These are phyloP conservation scores for Scutellaria galericulata DNA, from an alignment of 257 asterid genomes.

Conservation along the genomic window DNA sequence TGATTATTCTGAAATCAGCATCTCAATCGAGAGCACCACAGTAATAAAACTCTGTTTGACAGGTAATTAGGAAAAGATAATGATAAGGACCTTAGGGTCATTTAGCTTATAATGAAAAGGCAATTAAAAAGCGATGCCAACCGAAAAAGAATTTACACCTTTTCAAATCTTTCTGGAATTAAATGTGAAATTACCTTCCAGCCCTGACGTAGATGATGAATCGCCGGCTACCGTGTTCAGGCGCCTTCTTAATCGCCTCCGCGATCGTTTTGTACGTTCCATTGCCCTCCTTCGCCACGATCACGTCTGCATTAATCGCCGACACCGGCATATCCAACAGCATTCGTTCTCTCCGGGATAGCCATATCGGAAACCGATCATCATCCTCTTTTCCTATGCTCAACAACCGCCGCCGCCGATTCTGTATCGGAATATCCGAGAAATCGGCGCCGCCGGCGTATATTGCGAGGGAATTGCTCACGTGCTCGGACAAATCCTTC, in stretches of 20 bases:
- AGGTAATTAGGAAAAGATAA: conserved; percentile 35
- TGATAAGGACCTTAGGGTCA: conserved; percentile 33
- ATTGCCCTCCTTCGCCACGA: conserved; percentile 73
- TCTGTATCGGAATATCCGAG: conserved; percentile 67
- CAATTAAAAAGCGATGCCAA: conserved; percentile 18
- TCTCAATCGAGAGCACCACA: conserved; percentile 20
- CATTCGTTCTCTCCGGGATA: conserved; percentile 61
- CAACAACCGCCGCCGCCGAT: conserved; percentile 67
- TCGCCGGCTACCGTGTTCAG: conserved; percentile 67
- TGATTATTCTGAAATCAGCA: conserved; percentile 33
- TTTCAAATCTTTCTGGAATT: conserved; percentile 32
- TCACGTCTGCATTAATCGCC: conserved; percentile 63
- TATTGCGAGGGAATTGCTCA: conserved; percentile 83
- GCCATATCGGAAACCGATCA: conserved; percentile 72
- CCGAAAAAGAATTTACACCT: conserved; percentile 20
- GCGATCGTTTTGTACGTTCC: conserved; percentile 77
- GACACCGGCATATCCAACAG: conserved; percentile 59
- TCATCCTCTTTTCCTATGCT: background rate
- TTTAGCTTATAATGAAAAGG: conserved; percentile 26
- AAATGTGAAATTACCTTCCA: conserved; percentile 73
- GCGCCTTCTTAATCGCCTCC: conserved; percentile 93
- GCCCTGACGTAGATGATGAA: conserved; percentile 91
- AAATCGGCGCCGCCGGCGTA: conserved; percentile 56
- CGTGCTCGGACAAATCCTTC: conserved; percentile 69
- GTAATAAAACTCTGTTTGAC: conserved; percentile 23